Base-by-base conservation (phyloP, 208 protist genomes). In the Leptomonas pyrrhocoris region DNA sequence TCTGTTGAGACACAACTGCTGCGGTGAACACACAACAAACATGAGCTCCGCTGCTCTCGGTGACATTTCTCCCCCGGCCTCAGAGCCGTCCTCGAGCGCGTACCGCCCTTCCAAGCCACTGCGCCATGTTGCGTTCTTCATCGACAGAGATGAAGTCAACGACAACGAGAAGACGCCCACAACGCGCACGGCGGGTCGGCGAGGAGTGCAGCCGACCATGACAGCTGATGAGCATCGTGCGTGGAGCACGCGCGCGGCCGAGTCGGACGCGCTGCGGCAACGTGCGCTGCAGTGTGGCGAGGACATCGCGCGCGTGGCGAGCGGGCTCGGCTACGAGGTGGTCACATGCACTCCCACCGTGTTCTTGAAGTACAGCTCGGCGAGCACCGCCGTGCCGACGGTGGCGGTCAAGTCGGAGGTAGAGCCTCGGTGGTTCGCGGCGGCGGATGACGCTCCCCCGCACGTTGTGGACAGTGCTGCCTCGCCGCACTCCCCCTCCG, bases 301-400 rank as follows among this genome's bases (percentile, higher is more conserved):
- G 15, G 74, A 84, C 48, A 61, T 87, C 18, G 68, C 75, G 3
- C 66, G 70, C 11, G 60, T 84, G 54, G 81, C 81, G 48, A 83
- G 77, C 46, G 78, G 63, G 6, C 72, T 87, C 18, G 81, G 81
- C 49, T 81, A 78, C 57, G 74, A 83, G 77, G 81, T 87, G 50
- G 81, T 86, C 18, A 36, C 70, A 2, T 78, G 72, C 28, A 63
- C 71, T 0, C 74, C 73, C 19, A 66, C 57, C 0, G 73, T 54
- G 1, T 66, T 70, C 38, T 21, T 66, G 23, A 77, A 54, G 48
- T 46, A 55, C 48, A 63, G 27, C 55, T 51, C 50, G 21, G 38
- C 31, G 28, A 49, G 13, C 7, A 25, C 31, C 18, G 18, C 49
- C 25, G 49, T 16, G 1, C 15, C 57, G 16, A 45, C n/a, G 28